Evolutionary conservation across 2,329 filamentous ascomycete genomes (phyloP).

Genomic region (Diaporthe batatas): DNA sequence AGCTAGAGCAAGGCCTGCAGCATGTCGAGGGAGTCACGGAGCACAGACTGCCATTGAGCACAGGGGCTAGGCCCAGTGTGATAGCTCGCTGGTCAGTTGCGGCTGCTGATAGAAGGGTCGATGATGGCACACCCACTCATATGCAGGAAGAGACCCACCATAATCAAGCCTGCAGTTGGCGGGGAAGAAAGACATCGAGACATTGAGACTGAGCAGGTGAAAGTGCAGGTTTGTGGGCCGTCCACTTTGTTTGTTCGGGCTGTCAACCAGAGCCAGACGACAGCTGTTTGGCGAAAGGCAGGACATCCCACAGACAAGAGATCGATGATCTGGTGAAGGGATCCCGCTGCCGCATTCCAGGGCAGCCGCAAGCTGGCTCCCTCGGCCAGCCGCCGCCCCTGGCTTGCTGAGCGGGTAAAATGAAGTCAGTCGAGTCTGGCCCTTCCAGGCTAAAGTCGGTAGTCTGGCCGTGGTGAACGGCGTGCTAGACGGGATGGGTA

Average conservation of each 20-base stretch:
- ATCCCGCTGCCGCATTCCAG: conserved; percentile 32
- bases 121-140: conserved; percentile 32
- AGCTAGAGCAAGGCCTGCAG: conserved; percentile 34
- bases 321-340: conserved; percentile 9
- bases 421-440: conserved; percentile 52
- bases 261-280: conserved; percentile 2
- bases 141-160: conserved; percentile 24
- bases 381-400: conserved; percentile 2
- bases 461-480: conserved; percentile 36
- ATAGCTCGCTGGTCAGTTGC: conserved; percentile 22
- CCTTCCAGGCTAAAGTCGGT: conserved; percentile 59
- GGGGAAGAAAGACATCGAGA: neutral
- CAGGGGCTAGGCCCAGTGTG: conserved; percentile 11
- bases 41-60: conserved; percentile 28
- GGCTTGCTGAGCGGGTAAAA: conserved; percentile 49
- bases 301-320: conserved; percentile 1
- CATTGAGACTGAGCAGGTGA: conserved; percentile 1
- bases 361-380: conserved; percentile 25
- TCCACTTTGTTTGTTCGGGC: neutral
- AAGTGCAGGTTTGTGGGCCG: conserved; percentile 15
- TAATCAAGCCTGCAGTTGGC: conserved; percentile 23
- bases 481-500: conserved; percentile 46
- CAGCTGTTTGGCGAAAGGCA: neutral
- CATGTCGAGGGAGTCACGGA: conserved; percentile 35
- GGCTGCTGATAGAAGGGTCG: conserved; percentile 10